phyloP scores from a whole-genome alignment of 2,329 filamentous ascomycete species.

The Stachybotrys chlorohalonatus region DNA sequence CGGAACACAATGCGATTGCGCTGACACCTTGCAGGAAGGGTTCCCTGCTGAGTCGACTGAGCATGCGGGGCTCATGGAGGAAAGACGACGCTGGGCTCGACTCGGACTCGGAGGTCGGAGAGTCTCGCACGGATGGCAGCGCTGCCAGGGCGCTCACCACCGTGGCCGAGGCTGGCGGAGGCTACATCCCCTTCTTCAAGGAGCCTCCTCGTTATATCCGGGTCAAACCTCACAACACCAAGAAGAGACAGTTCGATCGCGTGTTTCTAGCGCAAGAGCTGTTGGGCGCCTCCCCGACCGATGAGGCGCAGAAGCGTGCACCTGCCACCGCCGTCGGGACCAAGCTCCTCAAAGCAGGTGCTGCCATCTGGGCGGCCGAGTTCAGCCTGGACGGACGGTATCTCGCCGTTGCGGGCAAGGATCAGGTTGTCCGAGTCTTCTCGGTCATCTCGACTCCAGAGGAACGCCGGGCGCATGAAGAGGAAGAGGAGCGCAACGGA shows the following conservation, averaged over 20 bases:
- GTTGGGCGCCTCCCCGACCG: slow-evolving; percentile 41
- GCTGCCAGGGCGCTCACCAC: slow-evolving; percentile 77
- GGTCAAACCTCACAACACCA: slow-evolving; percentile 73
- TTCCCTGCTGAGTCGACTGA: slow-evolving; percentile 78
- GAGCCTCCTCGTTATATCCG: slow-evolving; percentile 88
- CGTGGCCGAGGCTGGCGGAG: slow-evolving; percentile 54
- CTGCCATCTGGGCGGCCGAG: slow-evolving; percentile 84
- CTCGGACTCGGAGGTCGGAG: slow-evolving; percentile 62
- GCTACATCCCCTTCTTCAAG: slow-evolving; percentile 80
- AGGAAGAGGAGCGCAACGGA: slow-evolving; percentile 36
- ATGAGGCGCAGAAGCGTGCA: slow-evolving; percentile 17
- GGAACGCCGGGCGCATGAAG: slow-evolving; percentile 66
- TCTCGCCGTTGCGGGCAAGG: slow-evolving; percentile 85
- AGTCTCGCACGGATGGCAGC: slow-evolving; percentile 65
- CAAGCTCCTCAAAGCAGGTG: slow-evolving; percentile 34
- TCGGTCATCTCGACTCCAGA: slow-evolving; percentile 75
- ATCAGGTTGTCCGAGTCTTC: slow-evolving; percentile 80
- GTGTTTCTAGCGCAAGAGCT: slow-evolving; percentile 90
- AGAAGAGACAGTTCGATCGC: slow-evolving; percentile 70
- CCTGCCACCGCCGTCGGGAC: slow-evolving; percentile 29
- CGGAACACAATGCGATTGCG: not conserved
- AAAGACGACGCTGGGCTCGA: slow-evolving; percentile 52
- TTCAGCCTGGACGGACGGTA: slow-evolving; percentile 91
- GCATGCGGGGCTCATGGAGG: slow-evolving; percentile 66
- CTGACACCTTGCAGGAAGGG: slow-evolving; percentile 54